Base-by-base conservation (phyloP, 2,329 filamentous ascomycete species). In the Fusarium sp. region DNA sequence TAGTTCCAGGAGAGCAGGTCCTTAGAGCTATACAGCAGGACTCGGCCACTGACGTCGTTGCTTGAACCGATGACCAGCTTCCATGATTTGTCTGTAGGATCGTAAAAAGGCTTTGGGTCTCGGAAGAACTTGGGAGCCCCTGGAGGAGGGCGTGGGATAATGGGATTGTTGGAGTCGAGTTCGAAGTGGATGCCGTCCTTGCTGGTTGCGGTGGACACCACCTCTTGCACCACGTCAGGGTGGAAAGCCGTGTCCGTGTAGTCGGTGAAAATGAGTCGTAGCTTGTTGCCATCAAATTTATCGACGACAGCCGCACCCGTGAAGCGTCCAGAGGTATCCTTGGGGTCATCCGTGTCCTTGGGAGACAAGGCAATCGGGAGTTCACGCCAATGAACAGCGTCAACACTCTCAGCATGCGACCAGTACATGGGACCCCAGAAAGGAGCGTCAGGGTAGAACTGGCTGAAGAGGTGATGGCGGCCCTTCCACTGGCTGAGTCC, bases 401-500 rank as follows among this genome's bases (percentile, higher is more conserved):
- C 73, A 9, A 42, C 46, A 55, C 73, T 75, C 46, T 53, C 62
- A 9, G 67, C 70, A 51, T 75, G 73, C 16, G 73, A 57, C 73
- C 73, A 75, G 58, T 75, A 62, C 73, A 75, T 75, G 1, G 73
- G 69, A 25, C 71, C 73, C 73, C 71, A 74, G 14, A 73, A 13
- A 14, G 72, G 71, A 11, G 66, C 64, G 20, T 58, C 61, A 8
- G 74, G 74, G 63, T 75, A 51, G 51, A 63, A 74, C 63, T 76
- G 73, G 44, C 70, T 73, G 65, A 76, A 75, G 53, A 74, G 72
- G 50, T 76, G 74, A 58, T 76, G 73, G 13, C 65, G 50, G n/a
- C 72, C 72, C 14, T 70, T 68, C 56, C 67, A 76, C 57, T 74
- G 64, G 10, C 49, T 50, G 9, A 76, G 64, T 4, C 74, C 74